A percentile compares a stretch with the other conserved stretches of the same genome.
Evolutionary conservation across 2,329 filamentous ascomycete genomes (phyloP).

Genomic region (Diaporthe nobilis): DNA sequence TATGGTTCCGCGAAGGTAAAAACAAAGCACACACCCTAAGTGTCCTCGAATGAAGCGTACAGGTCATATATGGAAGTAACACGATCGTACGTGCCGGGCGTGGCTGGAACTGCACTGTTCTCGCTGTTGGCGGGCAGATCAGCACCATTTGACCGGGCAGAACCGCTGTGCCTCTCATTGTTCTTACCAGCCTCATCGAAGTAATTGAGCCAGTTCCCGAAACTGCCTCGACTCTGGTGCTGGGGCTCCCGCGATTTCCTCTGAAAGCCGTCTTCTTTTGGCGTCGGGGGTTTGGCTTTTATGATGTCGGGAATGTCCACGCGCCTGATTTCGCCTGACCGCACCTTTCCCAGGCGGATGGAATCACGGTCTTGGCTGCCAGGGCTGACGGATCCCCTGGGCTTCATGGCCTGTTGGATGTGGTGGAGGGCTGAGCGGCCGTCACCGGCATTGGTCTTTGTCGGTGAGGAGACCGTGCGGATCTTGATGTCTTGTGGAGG

Average conservation of each 20-base stretch:
- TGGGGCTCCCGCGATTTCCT: neutral
- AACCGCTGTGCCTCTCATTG: neutral
- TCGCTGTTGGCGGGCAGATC: neutral
- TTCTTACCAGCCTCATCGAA: slow-evolving; percentile 26
- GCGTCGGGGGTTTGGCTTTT: slow-evolving; percentile 15
- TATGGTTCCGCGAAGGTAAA: neutral
- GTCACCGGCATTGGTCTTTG: slow-evolving; percentile 5
- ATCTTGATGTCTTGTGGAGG: slow-evolving; percentile 23
- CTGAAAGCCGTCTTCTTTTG: slow-evolving; percentile 1
- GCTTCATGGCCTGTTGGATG: slow-evolving; percentile 31
- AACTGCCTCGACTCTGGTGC: slow-evolving; percentile 7
- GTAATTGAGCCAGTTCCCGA: slow-evolving; percentile 35
- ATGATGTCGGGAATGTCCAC: neutral
- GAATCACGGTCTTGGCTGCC: slow-evolving; percentile 12
- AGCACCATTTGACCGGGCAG: neutral
- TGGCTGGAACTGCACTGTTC: neutral
- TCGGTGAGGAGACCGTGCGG: slow-evolving; percentile 15
- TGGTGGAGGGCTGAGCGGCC: slow-evolving; percentile 31
- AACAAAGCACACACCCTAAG: neutral
- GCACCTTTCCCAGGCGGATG: slow-evolving; percentile 22
- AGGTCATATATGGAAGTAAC: slow-evolving; percentile 39
- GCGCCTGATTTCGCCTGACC: slow-evolving; percentile 14
- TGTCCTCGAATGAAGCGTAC: slow-evolving; percentile 29
- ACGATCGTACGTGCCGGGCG: slow-evolving; percentile 32
- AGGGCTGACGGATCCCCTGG: slow-evolving; percentile 6